Evolutionary conservation across 2,329 filamentous ascomycete genomes (phyloP).

Genomic region (Elsinoe batatas): DNA sequence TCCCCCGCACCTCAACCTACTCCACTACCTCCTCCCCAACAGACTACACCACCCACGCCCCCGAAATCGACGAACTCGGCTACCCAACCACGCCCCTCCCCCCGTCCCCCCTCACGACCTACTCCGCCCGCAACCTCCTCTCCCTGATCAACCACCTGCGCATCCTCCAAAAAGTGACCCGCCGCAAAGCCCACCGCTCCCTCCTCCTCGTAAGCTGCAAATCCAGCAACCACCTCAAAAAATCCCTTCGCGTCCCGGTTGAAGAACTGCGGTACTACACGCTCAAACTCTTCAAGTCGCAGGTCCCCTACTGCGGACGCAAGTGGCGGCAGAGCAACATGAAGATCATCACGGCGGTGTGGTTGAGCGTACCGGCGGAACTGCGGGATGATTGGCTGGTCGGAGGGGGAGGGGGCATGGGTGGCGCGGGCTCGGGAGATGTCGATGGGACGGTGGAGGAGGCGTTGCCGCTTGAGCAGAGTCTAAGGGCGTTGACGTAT

Average conservation of each 20-base stretch:
- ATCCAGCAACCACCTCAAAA: constrained; percentile 81
- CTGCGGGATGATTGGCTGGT: constrained; percentile 91
- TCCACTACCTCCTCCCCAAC: constrained; percentile 29
- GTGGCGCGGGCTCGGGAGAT: constrained; percentile 41
- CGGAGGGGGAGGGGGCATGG: constrained; percentile 48
- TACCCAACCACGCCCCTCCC: constrained; percentile 65
- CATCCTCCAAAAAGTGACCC: constrained; percentile 95
- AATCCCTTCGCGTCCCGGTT: constrained; percentile 83
- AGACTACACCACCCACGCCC: constrained; percentile 29
- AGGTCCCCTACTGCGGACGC: constrained; percentile 93
- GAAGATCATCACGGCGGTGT: constrained; percentile 96
- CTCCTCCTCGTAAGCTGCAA: constrained; percentile 93
- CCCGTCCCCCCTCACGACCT: constrained; percentile 70
- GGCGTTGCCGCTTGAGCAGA: constrained; percentile 83
- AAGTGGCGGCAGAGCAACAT: constrained; percentile 99
- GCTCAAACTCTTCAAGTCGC: constrained; percentile 95
- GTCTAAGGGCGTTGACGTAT: constrained; percentile 76
- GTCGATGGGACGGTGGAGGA: constrained; percentile 92
- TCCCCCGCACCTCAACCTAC: constrained; percentile 25
- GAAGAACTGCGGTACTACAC: constrained; percentile 83
- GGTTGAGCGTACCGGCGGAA: constrained; percentile 85
- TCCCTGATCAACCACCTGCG: constrained; percentile 90
- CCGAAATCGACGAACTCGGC: constrained; percentile 75
- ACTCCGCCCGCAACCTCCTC: constrained; percentile 91
- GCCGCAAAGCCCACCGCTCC: constrained; percentile 89